Percentiles rank a stretch among this genome's conserved stretches.
phyloP scores from a whole-genome alignment of 148 eudicot genomes.

The Camellia granthamiana region DNA sequence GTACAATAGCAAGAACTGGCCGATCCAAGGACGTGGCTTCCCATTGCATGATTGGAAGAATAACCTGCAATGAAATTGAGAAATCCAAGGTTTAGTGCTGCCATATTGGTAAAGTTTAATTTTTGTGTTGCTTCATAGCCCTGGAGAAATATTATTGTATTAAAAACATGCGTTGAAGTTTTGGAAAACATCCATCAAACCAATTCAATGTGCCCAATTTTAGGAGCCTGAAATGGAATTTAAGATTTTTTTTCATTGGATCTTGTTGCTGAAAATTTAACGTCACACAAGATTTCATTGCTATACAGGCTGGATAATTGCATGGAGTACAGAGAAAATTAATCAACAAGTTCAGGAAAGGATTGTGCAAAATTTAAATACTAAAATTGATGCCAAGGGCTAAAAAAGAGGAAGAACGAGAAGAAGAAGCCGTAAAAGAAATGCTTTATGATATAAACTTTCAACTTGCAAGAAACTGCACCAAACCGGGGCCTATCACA shows the following conservation, averaged over 20 bases:
- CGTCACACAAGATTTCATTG: no score
- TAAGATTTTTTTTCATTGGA: background rate
- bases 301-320: background rate
- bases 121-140: background rate
- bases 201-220: background rate
- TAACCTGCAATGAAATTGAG: constrained; percentile 44
- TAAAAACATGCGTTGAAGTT: background rate
- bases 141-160: background rate
- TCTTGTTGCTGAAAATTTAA: no score
- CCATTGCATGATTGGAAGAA: constrained; percentile 83
- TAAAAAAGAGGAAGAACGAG: background rate
- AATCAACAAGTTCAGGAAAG: background rate
- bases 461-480: no score
- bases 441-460: no score
- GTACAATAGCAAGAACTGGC: constrained; percentile 84
- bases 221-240: background rate
- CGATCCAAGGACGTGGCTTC: constrained; percentile 92
- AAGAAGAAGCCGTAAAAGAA: no score
- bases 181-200: background rate
- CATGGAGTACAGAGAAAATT: background rate
- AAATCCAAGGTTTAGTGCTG: constrained; percentile 12
- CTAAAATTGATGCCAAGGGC: background rate
- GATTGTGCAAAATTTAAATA: background rate
- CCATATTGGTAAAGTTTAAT: background rate
- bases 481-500: background rate